phyloP scores from a whole-genome alignment of 768 basidiomycete species.

The Pisolithus orientalis region DNA sequence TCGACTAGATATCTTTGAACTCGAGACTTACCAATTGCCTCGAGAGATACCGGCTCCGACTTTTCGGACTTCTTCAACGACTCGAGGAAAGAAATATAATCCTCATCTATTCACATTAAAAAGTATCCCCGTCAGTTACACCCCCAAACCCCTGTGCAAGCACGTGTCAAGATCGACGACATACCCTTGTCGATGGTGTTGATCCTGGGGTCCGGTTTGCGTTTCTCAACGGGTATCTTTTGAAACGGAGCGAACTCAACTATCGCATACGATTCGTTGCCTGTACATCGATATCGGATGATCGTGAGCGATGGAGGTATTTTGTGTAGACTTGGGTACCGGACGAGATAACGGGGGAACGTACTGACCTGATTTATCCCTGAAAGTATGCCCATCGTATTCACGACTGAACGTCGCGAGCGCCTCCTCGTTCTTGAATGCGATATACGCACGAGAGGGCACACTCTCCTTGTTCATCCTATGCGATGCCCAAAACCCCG shows the following conservation, averaged over 20 bases:
- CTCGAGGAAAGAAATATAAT: constrained; percentile 77
- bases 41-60: constrained; percentile 59
- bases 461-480: constrained; percentile 83
- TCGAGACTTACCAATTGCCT: constrained; percentile 48
- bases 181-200: constrained; percentile 88
- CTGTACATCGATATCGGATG: constrained; percentile 34
- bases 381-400: constrained; percentile 89
- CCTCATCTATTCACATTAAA: constrained; percentile 50
- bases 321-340: too few relatives aligned
- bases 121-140: too few relatives aligned
- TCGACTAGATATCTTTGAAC: background rate
- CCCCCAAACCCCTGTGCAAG: too few relatives aligned
- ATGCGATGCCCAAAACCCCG: background rate
- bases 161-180: background rate
- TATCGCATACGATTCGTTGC: constrained; percentile 80
- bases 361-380: constrained; percentile 80
- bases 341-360: background rate
- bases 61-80: constrained; percentile 49
- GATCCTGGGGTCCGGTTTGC: constrained; percentile 74
- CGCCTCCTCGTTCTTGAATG: constrained; percentile 71
- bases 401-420: constrained; percentile 71
- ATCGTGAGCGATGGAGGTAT: background rate
- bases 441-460: constrained; percentile 86
- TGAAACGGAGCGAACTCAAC: constrained; percentile 95
- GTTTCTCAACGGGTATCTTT: constrained; percentile 68